A percentile compares a stretch with the other conserved stretches of the same genome.
phyloP scores from a whole-genome alignment of 1,139 yeast genomes.

The Schwanniomyces etchellsii region DNA sequence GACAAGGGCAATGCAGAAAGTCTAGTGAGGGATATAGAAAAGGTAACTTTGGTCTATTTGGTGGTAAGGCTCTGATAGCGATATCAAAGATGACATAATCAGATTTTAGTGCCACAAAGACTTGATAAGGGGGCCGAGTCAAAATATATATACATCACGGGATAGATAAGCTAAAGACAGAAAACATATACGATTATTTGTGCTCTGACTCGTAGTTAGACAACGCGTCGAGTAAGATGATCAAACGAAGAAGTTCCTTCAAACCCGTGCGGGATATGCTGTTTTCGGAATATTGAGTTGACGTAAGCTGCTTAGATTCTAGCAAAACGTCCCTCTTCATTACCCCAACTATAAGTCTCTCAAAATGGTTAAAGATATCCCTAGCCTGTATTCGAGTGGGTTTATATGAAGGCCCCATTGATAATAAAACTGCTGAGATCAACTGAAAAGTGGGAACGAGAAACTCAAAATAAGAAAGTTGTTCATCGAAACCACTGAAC shows the following conservation, averaged over 20 bases:
- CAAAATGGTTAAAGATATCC: conserved; percentile 48
- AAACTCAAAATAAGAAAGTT: conserved; percentile 59
- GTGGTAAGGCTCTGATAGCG: too few species aligned
- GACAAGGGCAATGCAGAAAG: too few species aligned
- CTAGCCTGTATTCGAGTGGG: conserved; percentile 54
- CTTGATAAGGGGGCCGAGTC: too few species aligned
- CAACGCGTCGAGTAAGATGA: conserved; percentile 53
- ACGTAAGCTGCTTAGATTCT: conserved; percentile 19
- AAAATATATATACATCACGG: too few species aligned
- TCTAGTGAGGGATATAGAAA: too few species aligned
- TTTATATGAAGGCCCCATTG: conserved; percentile 76
- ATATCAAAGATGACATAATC: too few species aligned
- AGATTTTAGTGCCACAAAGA: too few species aligned
- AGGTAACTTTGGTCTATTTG: too few species aligned
- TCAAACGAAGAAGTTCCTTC: conserved; percentile 48
- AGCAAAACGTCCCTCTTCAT: conserved; percentile 60
- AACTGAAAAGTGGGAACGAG: conserved; percentile 77
- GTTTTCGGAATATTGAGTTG: conserved; percentile 15
- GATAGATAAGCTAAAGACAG: too few species aligned
- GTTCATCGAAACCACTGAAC: neutral
- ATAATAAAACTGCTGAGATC: conserved; percentile 58
- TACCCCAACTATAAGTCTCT: conserved; percentile 57
- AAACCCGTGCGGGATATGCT: conserved; percentile 25
- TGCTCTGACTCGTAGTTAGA: too few species aligned
- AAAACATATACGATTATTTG: too few species aligned